Conservation (phyloP, 345 rosid species). For the Erucastrum elatum region DNA sequence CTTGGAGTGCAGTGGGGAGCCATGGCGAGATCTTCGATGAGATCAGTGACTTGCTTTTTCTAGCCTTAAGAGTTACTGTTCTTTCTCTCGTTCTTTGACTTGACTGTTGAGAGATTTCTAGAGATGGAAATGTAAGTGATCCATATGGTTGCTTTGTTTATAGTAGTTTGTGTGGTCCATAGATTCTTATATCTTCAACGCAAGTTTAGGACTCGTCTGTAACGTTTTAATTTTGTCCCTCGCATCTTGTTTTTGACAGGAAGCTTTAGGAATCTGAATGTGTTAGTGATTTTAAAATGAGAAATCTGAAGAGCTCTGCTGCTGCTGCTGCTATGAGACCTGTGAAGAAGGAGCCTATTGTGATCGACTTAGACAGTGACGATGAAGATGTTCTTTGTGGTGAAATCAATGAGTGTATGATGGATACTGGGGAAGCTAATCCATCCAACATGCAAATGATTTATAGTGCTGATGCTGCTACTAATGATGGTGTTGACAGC, state of each 20-base stretch:
- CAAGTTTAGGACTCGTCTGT: background rate
- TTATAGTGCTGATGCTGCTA: background rate
- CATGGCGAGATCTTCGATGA: slow-evolving; percentile 25
- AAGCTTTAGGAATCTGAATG: background rate
- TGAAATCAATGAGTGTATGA: background rate
- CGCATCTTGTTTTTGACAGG: background rate
- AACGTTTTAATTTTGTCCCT: background rate
- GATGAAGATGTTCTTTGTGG: background rate
- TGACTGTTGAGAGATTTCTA: background rate
- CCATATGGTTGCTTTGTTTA: background rate
- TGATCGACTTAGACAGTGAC: slow-evolving; percentile 17
- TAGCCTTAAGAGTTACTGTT: background rate
- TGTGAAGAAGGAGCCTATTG: slow-evolving; percentile 28
- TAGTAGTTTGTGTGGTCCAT: background rate
- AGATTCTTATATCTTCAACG: background rate
- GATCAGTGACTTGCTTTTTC: background rate
- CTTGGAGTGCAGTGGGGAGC: background rate
- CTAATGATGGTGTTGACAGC: background rate
- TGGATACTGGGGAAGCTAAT: background rate
- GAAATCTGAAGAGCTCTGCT: background rate
- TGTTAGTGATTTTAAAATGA: background rate
- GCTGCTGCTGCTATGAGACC: background rate
- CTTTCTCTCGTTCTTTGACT: background rate
- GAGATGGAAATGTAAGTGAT: slow-evolving; percentile 20
- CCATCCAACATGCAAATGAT: slow-evolving; percentile 9